These are phyloP conservation scores for Jamesozyma jinghongensis DNA, from an alignment of 805 yeast genomes.

Conservation along the genomic window DNA sequence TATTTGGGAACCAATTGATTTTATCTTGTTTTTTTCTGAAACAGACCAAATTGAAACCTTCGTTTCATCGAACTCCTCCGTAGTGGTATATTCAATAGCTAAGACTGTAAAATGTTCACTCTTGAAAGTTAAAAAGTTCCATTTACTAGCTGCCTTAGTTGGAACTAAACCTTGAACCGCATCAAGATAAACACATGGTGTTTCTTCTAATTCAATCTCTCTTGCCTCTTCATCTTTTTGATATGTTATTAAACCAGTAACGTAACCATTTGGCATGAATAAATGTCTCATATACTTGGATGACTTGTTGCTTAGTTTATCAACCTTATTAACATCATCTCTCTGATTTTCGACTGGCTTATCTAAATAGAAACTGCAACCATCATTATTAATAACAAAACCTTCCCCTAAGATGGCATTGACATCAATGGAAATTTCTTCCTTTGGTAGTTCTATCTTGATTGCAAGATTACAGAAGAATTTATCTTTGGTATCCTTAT, in stretches of 20 bases:
- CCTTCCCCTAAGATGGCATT: slow-evolving; percentile 34
- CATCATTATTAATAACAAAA: slow-evolving; percentile 70
- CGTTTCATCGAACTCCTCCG: slow-evolving; percentile 51
- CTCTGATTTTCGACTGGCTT: slow-evolving; percentile 32
- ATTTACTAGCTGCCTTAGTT: slow-evolving; percentile 79
- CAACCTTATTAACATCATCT: slow-evolving; percentile 46
- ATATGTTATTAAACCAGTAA: slow-evolving; percentile 45
- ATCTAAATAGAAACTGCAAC: slow-evolving; percentile 54
- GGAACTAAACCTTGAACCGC: slow-evolving; percentile 91
- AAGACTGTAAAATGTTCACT: slow-evolving; percentile 54
- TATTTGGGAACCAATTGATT: slow-evolving; percentile 41
- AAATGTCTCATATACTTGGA: slow-evolving; percentile 48
- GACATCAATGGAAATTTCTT: slow-evolving; percentile 13
- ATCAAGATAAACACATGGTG: slow-evolving; percentile 60
- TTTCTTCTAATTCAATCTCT: slow-evolving; percentile 25
- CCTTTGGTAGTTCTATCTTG: slow-evolving; percentile 10
- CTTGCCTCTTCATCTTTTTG: slow-evolving; percentile 2
- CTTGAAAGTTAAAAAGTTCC: slow-evolving; percentile 82
- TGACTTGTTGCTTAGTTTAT: slow-evolving; percentile 33
- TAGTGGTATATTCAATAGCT: slow-evolving; percentile 81
- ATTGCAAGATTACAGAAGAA: slow-evolving; percentile 11
- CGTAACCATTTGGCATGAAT: slow-evolving; percentile 71
- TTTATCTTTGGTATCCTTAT: slow-evolving; percentile 1
- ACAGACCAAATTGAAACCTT: slow-evolving; percentile 31
- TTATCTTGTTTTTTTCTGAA: slow-evolving; percentile 45